Percentiles rank a stretch among this genome's conserved stretches.
These are phyloP conservation scores for Nematodospora anomalae DNA, from an alignment of 1,139 yeast species.

Conservation along the genomic window DNA sequence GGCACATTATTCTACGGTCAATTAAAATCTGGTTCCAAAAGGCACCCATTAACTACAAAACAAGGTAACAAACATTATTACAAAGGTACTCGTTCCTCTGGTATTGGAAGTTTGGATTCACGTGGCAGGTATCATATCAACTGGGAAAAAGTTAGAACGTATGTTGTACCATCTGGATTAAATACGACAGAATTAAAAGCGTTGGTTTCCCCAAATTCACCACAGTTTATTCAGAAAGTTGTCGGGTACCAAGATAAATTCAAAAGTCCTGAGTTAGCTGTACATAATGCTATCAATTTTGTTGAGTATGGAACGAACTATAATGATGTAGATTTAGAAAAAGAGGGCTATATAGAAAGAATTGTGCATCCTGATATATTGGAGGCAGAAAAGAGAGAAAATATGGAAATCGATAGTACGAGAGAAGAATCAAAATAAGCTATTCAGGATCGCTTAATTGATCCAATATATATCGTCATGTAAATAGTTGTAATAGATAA, in stretches of 20 bases:
- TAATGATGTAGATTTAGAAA: slow-evolving; percentile 39
- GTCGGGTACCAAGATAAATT: slow-evolving; percentile 72
- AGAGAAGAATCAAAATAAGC: not conserved
- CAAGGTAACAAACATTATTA: slow-evolving; percentile 93
- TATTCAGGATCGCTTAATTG: too few relatives aligned
- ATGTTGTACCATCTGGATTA: slow-evolving; percentile 70
- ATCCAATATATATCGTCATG: not conserved
- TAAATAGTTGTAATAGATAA: not conserved
- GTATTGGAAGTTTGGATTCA: slow-evolving; percentile 78
- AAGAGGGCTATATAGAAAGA: slow-evolving; percentile 46
- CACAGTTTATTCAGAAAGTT: slow-evolving; percentile 66
- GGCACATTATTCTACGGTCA: slow-evolving; percentile 83
- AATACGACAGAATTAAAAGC: slow-evolving; percentile 58
- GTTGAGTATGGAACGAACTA: slow-evolving; percentile 67
- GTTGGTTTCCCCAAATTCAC: slow-evolving; percentile 67
- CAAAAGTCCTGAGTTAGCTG: slow-evolving; percentile 70
- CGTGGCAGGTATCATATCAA: slow-evolving; percentile 75
- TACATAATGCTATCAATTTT: slow-evolving; percentile 71
- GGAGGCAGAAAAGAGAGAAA: slow-evolving; percentile 8
- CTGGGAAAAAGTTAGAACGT: slow-evolving; percentile 88
- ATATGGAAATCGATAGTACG: slow-evolving; percentile 3
- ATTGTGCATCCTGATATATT: slow-evolving; percentile 28
- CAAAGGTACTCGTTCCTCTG: slow-evolving; percentile 95
- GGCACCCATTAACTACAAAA: slow-evolving; percentile 85
- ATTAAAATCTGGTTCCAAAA: slow-evolving; percentile 75